A percentile compares a stretch with the other conserved stretches of the same genome.
Evolutionary conservation across 768 basidiomycete species (phyloP).

Genomic region (Suillus variegatus): DNA sequence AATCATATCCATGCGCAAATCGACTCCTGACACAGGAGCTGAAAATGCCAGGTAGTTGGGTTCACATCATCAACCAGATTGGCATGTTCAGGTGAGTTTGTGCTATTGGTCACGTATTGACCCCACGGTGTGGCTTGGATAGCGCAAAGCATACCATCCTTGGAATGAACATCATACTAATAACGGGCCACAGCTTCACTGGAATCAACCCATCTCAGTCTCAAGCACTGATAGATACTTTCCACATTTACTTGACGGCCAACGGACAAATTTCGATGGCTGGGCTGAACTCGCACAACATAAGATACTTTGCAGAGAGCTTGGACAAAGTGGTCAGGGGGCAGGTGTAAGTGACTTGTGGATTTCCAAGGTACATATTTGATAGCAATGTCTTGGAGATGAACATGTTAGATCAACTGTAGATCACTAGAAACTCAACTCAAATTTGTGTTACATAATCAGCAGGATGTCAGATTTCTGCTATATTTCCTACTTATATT

Average conservation of each 20-base stretch:
- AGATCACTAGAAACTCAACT: not conserved
- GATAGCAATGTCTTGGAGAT: not conserved
- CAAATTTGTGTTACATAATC: not conserved
- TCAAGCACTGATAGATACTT: conserved; percentile 64
- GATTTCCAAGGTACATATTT: not conserved
- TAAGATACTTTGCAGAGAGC: conserved; percentile 71
- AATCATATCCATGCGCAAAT: conserved; percentile 90
- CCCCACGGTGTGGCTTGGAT: not conserved
- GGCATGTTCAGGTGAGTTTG: conserved; percentile 89
- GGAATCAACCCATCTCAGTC: conserved; percentile 72
- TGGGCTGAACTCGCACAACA: conserved; percentile 78
- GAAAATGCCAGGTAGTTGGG: conserved; percentile 90
- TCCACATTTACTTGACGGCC: conserved; percentile 81
- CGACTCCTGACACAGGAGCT: conserved; percentile 61
- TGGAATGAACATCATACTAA: conserved; percentile 14
- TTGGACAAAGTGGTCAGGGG: conserved; percentile 69
- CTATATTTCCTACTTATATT: too few species aligned
- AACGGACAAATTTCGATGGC: conserved; percentile 97
- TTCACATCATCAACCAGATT: conserved; percentile 94
- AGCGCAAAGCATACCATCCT: not conserved
- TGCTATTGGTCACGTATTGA: not conserved
- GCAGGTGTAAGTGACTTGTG: conserved; percentile 28
- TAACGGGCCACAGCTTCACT: conserved; percentile 62
- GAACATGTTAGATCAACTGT: not conserved
- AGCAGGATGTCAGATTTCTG: too few species aligned